Base-by-base conservation (phyloP, 768 basidiomycete genomes). In the Auricularia sp. region DNA sequence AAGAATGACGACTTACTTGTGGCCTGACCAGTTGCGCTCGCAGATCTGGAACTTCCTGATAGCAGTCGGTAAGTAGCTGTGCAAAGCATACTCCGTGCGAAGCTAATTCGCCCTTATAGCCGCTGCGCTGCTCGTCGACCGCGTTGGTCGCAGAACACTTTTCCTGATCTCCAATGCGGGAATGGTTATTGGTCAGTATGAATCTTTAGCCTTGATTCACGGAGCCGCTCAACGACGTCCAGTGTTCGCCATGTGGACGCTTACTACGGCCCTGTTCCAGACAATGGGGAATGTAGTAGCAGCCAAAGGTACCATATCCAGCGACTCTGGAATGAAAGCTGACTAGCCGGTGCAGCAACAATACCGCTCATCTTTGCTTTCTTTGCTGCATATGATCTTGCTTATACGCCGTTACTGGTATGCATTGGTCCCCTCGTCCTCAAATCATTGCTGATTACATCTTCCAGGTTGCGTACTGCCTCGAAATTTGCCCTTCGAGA, bases 401-500 rank as follows among this genome's bases (percentile, higher is more conserved):
- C 88, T 34, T 91, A 91, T 72, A 87, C 86, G 1, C 90, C 91
- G 3, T 81, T 93, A 74, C 76, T 88, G 33, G 73, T 84, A 36
- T 67, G 63, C 29, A 29, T 66, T n/a, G 34, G 64, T 54, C 16
- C 34, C 23, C 33, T 16, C 23, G 39, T 14, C 35, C 23, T 47
- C 29, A 29, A 8, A 53, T 54, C 14, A 21, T 4, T 4, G 29
- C 4, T 53, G 8, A n/a, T 21, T 44, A 5, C 47, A 16, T 61
- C 36, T 42, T 74, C 2, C 68, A 72, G 23, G 67, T 70, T 47
- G 70, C 80, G 0, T 86, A 84, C 72, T 80, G 80, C 5, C 77
- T 93, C 64, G 93, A 94, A 72, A 92, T 94, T 67, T 93, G 3
- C 91, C 91, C 0, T 91, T 84, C 74, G 80, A 78, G 65, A 85